Conservation (phyloP, 805 yeast genomes). For the Komagataella kurtzmanii region DNA sequence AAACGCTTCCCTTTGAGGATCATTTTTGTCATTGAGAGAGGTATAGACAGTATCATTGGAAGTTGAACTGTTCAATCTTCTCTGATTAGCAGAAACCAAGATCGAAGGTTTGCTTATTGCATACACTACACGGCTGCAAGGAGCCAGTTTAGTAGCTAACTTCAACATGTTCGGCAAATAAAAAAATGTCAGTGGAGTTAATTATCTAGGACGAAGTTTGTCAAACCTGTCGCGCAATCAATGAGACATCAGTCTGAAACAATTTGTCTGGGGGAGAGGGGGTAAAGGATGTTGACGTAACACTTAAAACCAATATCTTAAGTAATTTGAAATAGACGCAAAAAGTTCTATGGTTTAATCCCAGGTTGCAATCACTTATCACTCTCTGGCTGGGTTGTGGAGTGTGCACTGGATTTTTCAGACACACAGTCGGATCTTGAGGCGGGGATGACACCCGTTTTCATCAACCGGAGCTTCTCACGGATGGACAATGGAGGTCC, state of each 20-base stretch:
- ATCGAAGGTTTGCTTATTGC: neutral
- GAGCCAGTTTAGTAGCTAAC: neutral
- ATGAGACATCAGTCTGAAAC: neutral
- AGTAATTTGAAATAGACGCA: neutral
- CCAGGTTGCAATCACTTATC: neutral
- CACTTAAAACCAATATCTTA: neutral
- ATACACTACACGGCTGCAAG: neutral
- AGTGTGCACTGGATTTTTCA: neutral
- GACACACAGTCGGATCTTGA: neutral
- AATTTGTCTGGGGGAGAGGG: neutral
- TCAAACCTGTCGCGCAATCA: neutral
- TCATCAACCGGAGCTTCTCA: conserved; percentile 29
- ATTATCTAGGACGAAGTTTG: neutral
- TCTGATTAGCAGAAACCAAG: neutral
- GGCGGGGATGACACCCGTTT: conserved; percentile 12
- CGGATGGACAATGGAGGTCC: conserved; percentile 28
- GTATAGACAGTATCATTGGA: conserved; percentile 28
- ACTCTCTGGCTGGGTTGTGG: neutral
- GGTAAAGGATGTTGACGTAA: no score
- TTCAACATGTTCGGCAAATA: neutral
- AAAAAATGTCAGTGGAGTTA: neutral
- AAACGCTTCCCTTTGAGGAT: conserved; percentile 58
- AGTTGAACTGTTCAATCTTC: conserved; percentile 3
- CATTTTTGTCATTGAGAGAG: conserved; percentile 42
- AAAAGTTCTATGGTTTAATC: neutral